A percentile compares a stretch with the other conserved stretches of the same genome.
phyloP scores from a whole-genome alignment of 2,329 filamentous ascomycete genomes.

The Nigrospora oryzae region DNA sequence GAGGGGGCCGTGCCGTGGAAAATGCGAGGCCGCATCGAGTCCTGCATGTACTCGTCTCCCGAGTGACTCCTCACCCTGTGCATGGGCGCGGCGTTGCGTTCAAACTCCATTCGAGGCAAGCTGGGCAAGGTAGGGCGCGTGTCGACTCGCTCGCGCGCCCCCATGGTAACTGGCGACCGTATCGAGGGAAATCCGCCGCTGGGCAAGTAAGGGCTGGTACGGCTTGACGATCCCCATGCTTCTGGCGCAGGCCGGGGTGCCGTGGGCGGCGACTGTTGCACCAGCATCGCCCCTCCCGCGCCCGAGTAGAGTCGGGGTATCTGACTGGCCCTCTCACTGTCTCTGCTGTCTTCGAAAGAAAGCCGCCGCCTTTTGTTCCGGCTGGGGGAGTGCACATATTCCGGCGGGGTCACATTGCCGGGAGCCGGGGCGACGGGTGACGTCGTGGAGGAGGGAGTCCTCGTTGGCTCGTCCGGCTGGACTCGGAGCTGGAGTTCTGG shows the following conservation, averaged over 20 bases:
- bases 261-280: constrained; percentile 26
- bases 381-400: constrained; percentile 41
- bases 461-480: constrained; percentile 21
- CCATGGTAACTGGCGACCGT: constrained; percentile 19
- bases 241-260: constrained; percentile 18
- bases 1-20: constrained; percentile 13
- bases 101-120: constrained; percentile 29
- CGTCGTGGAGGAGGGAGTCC: constrained; percentile 22
- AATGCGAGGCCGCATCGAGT: constrained; percentile 13
- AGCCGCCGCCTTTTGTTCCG: constrained; percentile 38
- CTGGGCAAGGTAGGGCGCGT: constrained; percentile 29
- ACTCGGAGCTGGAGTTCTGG: constrained; percentile 32
- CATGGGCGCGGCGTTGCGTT: constrained; percentile 22
- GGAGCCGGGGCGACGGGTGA: constrained; percentile 22
- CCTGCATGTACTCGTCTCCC: constrained; percentile 25
- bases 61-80: constrained; percentile 21
- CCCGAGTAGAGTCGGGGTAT: constrained; percentile 37
- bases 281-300: constrained; percentile 15
- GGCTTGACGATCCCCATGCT: constrained; percentile 24
- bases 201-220: constrained; percentile 24
- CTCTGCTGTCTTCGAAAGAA: constrained; percentile 31
- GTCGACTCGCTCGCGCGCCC: constrained; percentile 26
- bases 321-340: constrained; percentile 30
- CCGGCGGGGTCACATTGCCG: constrained; percentile 27
- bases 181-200: constrained; percentile 21